These are phyloP conservation scores for Hsuehochloa calcarea DNA, from an alignment of 176 grass and related monocot species.

Conservation along the genomic window DNA sequence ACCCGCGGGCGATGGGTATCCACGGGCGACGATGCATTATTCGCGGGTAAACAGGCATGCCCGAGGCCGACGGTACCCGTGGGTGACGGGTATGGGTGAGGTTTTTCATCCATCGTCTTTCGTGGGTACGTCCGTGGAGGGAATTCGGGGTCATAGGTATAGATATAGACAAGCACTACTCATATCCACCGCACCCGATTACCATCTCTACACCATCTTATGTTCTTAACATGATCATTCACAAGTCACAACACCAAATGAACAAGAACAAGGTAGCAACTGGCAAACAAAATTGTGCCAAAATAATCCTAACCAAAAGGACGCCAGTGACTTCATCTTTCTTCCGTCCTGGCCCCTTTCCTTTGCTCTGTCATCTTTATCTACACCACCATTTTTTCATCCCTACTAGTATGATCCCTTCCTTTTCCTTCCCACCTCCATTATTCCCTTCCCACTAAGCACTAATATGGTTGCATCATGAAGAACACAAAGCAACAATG, in stretches of 20 bases:
- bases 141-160: too few relatives aligned
- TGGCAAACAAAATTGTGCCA: constrained; percentile 5
- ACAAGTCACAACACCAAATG: constrained; percentile 29
- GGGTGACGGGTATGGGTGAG: too few relatives aligned
- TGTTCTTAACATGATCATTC: constrained; percentile 30
- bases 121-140: too few relatives aligned
- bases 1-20: too few relatives aligned
- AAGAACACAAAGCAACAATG: constrained; percentile 35
- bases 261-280: constrained; percentile 39
- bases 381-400: constrained; percentile 36
- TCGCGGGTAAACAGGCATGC: too few relatives aligned
- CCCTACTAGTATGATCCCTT: neutral
- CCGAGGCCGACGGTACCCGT: too few relatives aligned
- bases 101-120: too few relatives aligned
- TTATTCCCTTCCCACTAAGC: constrained; percentile 34
- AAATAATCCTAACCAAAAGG: constrained; percentile 39
- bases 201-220: neutral
- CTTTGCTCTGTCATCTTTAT: constrained; percentile 43
- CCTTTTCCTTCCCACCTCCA: constrained; percentile 35
- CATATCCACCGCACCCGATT: too few relatives aligned
- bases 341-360: constrained; percentile 28
- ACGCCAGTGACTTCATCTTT: constrained; percentile 55
- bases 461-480: constrained; percentile 41
- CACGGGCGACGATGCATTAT: too few relatives aligned
- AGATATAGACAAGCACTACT: too few relatives aligned